Percentiles rank a stretch among this genome's conserved stretches.
Conservation (phyloP, 768 basidiomycete species). For the Leucocoprinus sp. region DNA sequence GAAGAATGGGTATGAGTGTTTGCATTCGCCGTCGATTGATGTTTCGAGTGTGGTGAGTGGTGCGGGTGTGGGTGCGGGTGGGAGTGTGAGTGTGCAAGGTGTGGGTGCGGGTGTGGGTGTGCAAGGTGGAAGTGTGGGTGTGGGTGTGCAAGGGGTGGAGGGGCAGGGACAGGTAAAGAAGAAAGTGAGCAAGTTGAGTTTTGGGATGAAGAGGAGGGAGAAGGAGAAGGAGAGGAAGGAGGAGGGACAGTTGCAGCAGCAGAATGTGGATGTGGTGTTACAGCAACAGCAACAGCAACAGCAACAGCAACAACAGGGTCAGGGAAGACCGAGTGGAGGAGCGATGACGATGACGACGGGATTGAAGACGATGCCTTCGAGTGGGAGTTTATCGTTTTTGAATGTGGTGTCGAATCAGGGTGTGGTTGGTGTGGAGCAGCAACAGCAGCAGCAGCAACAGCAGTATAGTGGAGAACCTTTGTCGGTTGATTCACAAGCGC, state of each 20-base stretch:
- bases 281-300: slow-evolving; percentile 22
- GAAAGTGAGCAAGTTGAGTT: slow-evolving; percentile 75
- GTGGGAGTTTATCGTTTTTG: slow-evolving; percentile 80
- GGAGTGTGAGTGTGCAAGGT: slow-evolving; percentile 21
- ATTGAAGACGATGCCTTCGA: slow-evolving; percentile 60
- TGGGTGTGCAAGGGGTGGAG: slow-evolving; percentile 20
- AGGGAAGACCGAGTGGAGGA: slow-evolving; percentile 30
- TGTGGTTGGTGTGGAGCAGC: slow-evolving; percentile 15
- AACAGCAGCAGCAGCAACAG: slow-evolving; percentile 16
- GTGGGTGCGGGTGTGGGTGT: slow-evolving; percentile 17
- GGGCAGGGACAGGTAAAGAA: slow-evolving; percentile 52
- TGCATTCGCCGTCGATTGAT: slow-evolving; percentile 92
- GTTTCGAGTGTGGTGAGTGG: slow-evolving; percentile 49
- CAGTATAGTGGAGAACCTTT: slow-evolving; percentile 12
- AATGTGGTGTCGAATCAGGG: slow-evolving; percentile 58
- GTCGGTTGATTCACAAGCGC: slow-evolving; percentile 18
- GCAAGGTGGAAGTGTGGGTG: slow-evolving; percentile 42
- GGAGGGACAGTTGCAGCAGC: background rate
- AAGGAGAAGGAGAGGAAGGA: slow-evolving; percentile 35
- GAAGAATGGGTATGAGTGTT: slow-evolving; percentile 91
- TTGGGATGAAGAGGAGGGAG: slow-evolving; percentile 46
- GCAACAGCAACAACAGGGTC: slow-evolving; percentile 16
- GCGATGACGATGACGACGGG: slow-evolving; percentile 22
- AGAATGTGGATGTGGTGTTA: background rate
- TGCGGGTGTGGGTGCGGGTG: too few species aligned